A percentile compares a stretch with the other conserved stretches of the same genome.
These are phyloP conservation scores for Candida jianshihensis DNA, from an alignment of 805 yeast species.

Conservation along the genomic window DNA sequence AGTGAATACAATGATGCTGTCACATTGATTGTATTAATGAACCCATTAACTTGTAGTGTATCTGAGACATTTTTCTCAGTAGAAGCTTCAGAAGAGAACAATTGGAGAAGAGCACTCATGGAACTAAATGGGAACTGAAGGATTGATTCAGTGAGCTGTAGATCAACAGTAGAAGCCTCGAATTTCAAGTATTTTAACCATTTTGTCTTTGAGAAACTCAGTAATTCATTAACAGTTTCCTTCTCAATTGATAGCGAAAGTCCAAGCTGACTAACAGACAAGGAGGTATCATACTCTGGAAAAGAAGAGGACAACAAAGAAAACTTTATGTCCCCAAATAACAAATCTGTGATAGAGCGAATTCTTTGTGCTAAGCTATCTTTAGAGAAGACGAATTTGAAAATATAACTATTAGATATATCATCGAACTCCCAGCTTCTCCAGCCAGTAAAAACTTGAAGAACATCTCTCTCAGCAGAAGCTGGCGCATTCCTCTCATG, in stretches of 20 bases:
- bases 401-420: conserved; percentile 49
- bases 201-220: too few relatives aligned
- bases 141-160: too few relatives aligned
- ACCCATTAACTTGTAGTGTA: not conserved
- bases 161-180: too few relatives aligned
- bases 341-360: conserved; percentile 14
- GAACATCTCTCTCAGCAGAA: conserved; percentile 48
- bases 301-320: not conserved
- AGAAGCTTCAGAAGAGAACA: too few relatives aligned
- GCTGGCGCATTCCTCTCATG: conserved; percentile 38
- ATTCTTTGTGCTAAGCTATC: not conserved
- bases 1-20: not conserved
- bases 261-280: too few relatives aligned
- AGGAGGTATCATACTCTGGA: too few relatives aligned
- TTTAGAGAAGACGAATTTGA: conserved; percentile 38
- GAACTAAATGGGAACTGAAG: too few relatives aligned
- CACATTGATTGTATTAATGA: not conserved
- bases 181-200: too few relatives aligned
- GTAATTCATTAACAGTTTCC: too few relatives aligned
- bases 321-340: conserved; percentile 23
- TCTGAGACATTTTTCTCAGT: too few relatives aligned
- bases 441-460: conserved; percentile 66
- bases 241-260: too few relatives aligned
- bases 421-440: conserved; percentile 85
- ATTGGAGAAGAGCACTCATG: too few relatives aligned